Evolutionary conservation across 257 asterid species (phyloP).

Genomic region (Capsicum baccatum): DNA sequence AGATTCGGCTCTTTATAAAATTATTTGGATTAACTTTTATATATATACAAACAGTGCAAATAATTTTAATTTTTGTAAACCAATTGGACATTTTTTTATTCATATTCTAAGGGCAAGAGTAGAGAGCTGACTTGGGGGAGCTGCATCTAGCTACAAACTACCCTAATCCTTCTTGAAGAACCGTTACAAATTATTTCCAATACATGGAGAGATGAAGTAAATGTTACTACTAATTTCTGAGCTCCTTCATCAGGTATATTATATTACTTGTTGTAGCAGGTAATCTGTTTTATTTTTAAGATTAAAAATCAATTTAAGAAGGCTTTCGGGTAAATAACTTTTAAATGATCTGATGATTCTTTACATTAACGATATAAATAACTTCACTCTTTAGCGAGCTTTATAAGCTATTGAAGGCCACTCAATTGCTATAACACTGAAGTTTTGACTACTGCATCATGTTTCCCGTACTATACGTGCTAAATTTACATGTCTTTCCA

Average conservation of each 20-base stretch:
- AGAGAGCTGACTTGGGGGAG: not conserved
- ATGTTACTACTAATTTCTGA: not conserved
- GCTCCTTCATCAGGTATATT: not conserved
- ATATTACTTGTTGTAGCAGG: not conserved
- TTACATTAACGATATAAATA: not conserved
- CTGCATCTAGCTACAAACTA: no score
- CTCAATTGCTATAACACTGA: not conserved
- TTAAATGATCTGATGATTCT: not conserved
- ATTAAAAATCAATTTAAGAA: not conserved
- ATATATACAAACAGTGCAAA: no score
- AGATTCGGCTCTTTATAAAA: no score
- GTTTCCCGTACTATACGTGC: not conserved
- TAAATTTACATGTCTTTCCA: not conserved
- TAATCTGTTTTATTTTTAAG: not conserved
- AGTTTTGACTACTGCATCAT: not conserved
- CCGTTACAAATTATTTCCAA: no score
- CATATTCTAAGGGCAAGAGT: not conserved
- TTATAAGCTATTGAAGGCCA: no score
- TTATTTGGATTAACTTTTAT: not conserved
- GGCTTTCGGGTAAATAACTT: not conserved
- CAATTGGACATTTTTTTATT: no score
- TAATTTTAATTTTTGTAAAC: no score
- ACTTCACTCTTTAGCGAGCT: not conserved
- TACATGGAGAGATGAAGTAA: no score
- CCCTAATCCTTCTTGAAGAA: no score